These are phyloP conservation scores for Trypanosoma vivax DNA, from an alignment of 208 protist species.

Conservation along the genomic window DNA sequence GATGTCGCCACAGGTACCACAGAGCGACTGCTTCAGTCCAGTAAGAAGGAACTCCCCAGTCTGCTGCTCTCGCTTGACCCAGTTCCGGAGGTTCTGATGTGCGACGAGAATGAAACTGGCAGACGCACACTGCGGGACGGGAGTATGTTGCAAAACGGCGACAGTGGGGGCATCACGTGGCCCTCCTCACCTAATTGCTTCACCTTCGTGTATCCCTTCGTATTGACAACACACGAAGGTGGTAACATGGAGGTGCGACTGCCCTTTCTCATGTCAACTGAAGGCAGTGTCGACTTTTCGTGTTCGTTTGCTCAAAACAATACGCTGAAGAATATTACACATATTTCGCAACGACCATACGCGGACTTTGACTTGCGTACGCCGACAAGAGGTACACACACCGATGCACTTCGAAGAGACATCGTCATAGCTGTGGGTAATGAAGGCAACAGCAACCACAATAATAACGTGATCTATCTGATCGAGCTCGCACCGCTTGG, in stretches of 20 bases:
- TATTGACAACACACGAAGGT: constrained; percentile 32
- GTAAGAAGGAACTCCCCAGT: background rate
- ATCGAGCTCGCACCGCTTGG: constrained; percentile 24
- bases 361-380: constrained; percentile 44
- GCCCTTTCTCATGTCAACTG: constrained; percentile 37
- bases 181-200: constrained; percentile 6
- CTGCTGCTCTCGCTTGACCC: constrained; percentile 55
- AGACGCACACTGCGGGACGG: constrained; percentile 54
- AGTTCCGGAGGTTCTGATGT: constrained; percentile 52
- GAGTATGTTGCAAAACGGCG: constrained; percentile 40
- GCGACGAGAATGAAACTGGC: constrained; percentile 25
- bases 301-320: constrained; percentile 19
- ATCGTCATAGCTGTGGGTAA: constrained; percentile 26
- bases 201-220: constrained; percentile 50
- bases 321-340: constrained; percentile 9
- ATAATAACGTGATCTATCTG: constrained; percentile 25
- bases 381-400: constrained; percentile 13
- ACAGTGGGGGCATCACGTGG: constrained; percentile 20
- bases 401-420: constrained; percentile 22
- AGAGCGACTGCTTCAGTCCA: constrained; percentile 16
- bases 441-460: constrained; percentile 9
- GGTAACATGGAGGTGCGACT: constrained; percentile 48
- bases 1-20: constrained; percentile 7
- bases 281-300: constrained; percentile 1
- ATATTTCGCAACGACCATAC: constrained; percentile 35